A percentile compares a stretch with the other conserved stretches of the same genome.
Conservation (phyloP, 148 eudicot genomes). For the Cornus controversa region DNA sequence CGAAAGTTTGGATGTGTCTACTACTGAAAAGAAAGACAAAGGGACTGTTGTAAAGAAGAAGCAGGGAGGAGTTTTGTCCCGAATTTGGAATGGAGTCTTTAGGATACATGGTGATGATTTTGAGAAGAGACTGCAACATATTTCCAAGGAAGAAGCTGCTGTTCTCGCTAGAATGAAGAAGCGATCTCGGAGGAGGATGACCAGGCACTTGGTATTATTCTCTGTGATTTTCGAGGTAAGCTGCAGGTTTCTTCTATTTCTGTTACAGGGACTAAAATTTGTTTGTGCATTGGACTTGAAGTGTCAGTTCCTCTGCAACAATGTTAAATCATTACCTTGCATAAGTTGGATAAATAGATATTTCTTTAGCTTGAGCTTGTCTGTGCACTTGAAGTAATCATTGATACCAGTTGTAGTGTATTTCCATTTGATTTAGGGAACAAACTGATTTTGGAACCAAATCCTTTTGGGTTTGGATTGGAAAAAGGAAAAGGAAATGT, state of each 20-base stretch:
- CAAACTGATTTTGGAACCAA: too few species aligned
- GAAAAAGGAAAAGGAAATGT: too few species aligned
- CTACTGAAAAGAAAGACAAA: conserved; percentile 35
- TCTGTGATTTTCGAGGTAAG: conserved; percentile 71
- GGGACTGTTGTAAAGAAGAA: conserved; percentile 35
- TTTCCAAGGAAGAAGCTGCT: conserved; percentile 72
- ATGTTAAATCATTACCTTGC: background rate
- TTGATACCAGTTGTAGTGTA: background rate
- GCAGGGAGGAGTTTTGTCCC: conserved; percentile 58
- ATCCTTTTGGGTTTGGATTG: too few species aligned
- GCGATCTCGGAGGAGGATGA: conserved; percentile 59
- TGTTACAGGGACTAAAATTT: background rate
- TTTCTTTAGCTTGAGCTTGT: conserved; percentile 7
- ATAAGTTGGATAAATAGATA: background rate
- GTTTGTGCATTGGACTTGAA: background rate
- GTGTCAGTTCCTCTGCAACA: background rate
- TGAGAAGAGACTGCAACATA: conserved; percentile 65
- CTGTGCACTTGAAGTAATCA: background rate
- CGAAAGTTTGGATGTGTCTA: conserved; percentile 25
- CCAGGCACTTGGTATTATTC: conserved; percentile 54
- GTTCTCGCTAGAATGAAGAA: conserved; percentile 58
- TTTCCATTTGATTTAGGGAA: background rate
- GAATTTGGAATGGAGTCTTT: conserved; percentile 67
- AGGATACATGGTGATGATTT: conserved; percentile 62
- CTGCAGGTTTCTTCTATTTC: background rate